Evolutionary conservation across 352 stramenopile genomes (phyloP).

Genomic region (Globisporangium cylindrosporum): DNA sequence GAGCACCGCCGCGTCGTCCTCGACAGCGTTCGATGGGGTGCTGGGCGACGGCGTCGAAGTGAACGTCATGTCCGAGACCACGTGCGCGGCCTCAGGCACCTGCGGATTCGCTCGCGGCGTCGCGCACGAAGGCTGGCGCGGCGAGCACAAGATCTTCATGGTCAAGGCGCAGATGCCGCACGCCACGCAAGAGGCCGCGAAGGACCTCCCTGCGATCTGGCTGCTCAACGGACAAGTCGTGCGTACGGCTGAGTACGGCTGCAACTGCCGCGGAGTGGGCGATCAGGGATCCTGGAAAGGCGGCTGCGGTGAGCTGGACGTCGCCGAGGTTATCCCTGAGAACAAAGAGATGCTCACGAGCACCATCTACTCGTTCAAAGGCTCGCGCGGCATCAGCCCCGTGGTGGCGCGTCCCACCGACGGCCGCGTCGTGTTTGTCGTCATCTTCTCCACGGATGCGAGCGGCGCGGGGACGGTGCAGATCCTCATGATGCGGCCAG

Average conservation of each 20-base stretch:
- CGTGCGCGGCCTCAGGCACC: slow-evolving; percentile 15
- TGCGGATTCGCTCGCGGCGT: slow-evolving; percentile 31
- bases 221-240: slow-evolving; percentile 47
- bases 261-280: slow-evolving; percentile 49
- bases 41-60: slow-evolving; percentile 37
- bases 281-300: slow-evolving; percentile 39
- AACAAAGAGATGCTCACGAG: slow-evolving; percentile 30
- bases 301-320: slow-evolving; percentile 50
- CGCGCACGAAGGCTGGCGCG: slow-evolving; percentile 32
- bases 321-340: slow-evolving; percentile 34
- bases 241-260: slow-evolving; percentile 43
- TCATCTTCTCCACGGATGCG: slow-evolving; percentile 25
- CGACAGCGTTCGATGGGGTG: slow-evolving; percentile 24
- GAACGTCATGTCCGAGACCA: slow-evolving; percentile 40
- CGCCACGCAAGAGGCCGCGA: slow-evolving; percentile 2
- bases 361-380: slow-evolving; percentile 51
- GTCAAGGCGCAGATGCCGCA: slow-evolving; percentile 39
- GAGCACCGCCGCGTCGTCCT: slow-evolving; percentile 7
- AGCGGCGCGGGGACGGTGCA: slow-evolving; percentile 20
- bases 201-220: slow-evolving; percentile 40
- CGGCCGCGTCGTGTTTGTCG: slow-evolving; percentile 30
- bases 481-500: slow-evolving; percentile 27
- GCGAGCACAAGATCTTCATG: slow-evolving; percentile 54
- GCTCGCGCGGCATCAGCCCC: slow-evolving; percentile 27
- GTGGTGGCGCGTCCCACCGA: slow-evolving; percentile 26